A percentile compares a stretch with the other conserved stretches of the same genome.
phyloP scores from a whole-genome alignment of 2,329 filamentous ascomycete species.

The Capronia americana region DNA sequence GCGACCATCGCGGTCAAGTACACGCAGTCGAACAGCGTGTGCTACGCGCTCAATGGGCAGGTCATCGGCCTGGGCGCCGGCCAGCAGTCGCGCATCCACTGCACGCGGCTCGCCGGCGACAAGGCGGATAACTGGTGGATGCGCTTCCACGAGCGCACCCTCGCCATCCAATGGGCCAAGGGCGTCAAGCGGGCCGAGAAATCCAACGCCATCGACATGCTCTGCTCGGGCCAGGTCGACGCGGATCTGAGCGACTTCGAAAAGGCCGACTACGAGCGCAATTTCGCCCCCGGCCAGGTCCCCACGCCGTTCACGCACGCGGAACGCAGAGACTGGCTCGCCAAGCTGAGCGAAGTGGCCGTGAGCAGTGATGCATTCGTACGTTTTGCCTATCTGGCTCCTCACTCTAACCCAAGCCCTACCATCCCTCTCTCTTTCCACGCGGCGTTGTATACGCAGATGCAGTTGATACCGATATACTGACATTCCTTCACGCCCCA shows the following conservation, averaged over 20 bases:
- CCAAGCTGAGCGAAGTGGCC: conserved; percentile 75
- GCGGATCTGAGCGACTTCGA: conserved; percentile 78
- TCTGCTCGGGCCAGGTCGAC: conserved; percentile 82
- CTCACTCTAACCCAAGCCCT: background rate
- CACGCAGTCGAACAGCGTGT: conserved; percentile 98
- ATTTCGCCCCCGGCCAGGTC: conserved; percentile 78
- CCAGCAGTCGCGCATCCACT: conserved; percentile 98
- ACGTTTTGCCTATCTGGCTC: conserved; percentile 52
- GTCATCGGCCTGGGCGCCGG: conserved; percentile 92
- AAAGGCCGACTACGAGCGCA: conserved; percentile 81
- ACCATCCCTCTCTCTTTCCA: background rate
- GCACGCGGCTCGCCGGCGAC: conserved; percentile 94
- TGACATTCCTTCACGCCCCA: conserved; percentile 17
- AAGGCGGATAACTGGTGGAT: conserved; percentile 99
- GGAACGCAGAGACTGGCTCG: conserved; percentile 85
- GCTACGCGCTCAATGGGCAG: conserved; percentile 93
- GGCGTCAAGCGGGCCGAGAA: conserved; percentile 96
- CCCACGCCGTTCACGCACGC: conserved; percentile 80
- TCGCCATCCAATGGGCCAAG: conserved; percentile 94
- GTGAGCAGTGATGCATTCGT: conserved; percentile 95
- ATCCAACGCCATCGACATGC: conserved; percentile 95
- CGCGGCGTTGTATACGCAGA: background rate
- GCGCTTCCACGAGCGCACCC: conserved; percentile 89
- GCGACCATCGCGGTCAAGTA: conserved; percentile 98
- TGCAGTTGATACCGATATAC: background rate